Evolutionary conservation across 2,329 filamentous ascomycete genomes (phyloP).

Genomic region (Didymella sp.): DNA sequence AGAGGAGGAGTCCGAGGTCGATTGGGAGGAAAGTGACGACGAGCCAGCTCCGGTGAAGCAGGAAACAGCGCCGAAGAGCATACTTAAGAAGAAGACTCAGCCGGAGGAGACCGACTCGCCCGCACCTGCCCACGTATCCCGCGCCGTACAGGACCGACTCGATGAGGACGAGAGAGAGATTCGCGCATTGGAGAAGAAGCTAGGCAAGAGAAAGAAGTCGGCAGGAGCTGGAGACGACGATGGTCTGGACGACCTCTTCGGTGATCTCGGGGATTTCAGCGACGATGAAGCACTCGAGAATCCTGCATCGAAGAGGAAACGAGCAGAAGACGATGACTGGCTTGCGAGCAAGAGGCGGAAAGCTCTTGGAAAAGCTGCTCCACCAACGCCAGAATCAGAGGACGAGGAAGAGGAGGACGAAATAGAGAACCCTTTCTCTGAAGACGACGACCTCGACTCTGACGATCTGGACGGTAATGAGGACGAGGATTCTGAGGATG

Average conservation of each 20-base stretch:
- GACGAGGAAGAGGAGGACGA: slow-evolving; percentile 40
- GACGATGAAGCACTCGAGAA: slow-evolving; percentile 57
- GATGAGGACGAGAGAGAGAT: slow-evolving; percentile 89
- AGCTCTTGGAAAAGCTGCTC: slow-evolving; percentile 43
- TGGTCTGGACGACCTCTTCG: slow-evolving; percentile 79
- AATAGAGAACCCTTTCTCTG: slow-evolving; percentile 21
- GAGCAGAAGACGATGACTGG: slow-evolving; percentile 67
- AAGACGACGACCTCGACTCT: slow-evolving; percentile 43
- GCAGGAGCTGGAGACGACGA: slow-evolving; percentile 75
- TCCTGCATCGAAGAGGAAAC: slow-evolving; percentile 61
- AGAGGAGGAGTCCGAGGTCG: slow-evolving; percentile 36
- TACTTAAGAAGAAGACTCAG: slow-evolving; percentile 33
- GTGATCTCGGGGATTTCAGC: slow-evolving; percentile 60
- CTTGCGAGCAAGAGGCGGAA: slow-evolving; percentile 64
- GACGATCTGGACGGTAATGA: slow-evolving; percentile 36
- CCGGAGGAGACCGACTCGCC: slow-evolving; percentile 20
- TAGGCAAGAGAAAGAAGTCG: slow-evolving; percentile 78
- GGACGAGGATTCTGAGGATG: slow-evolving; percentile 27
- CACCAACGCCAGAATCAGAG: slow-evolving; percentile 20
- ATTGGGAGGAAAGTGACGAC: slow-evolving; percentile 46
- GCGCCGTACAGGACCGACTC: slow-evolving; percentile 64
- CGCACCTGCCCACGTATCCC: slow-evolving; percentile 41
- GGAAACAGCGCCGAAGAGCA: slow-evolving; percentile 42
- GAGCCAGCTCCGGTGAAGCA: slow-evolving; percentile 31
- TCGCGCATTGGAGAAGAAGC: slow-evolving; percentile 81